Base-by-base conservation (phyloP, 345 rosid genomes). In the Arabis hirsuta region DNA sequence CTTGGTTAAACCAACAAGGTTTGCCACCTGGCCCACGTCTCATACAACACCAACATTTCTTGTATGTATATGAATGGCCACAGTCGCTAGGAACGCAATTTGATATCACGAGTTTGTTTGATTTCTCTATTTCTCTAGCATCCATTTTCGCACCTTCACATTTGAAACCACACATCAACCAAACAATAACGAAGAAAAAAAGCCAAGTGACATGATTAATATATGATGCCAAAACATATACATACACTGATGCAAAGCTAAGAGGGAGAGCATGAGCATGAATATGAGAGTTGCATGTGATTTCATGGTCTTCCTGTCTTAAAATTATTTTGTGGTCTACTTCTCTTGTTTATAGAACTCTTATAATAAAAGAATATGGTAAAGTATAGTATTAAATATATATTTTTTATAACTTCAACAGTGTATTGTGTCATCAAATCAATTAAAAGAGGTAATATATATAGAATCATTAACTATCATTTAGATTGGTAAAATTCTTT, bases 251-350 rank as follows among this genome's bases (percentile, higher is more conserved):
- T 65, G 69, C n/a, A 34, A 34, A 65, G 22, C 11, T 36, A 65
- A 50, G 27, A 64, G 44, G 10, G 32, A 64, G 69, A 64, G 9
- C 12, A 64, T 20, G 56, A 64, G 5, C 14, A 64, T 64, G 46
- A 45, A 65, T 2, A 50, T 20, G 46, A 65, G 22, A 32, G 20
- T 7, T 22, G 57, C 20, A 3, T 48, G 20, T 48, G 5, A 7
- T 12, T 34, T 64, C 69, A 64, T 64, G 39, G 9, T 27, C 4
- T 24, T 27, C 29, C 0, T 26, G 12, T 55, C 19, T 31, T n/a
- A 14, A n/a, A 55, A 32, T 12, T 3, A 7, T n/a, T 7, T 55
- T 55, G 7, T 32, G 22, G 20, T 32, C 12, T 32, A 12, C 14
- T 42, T 7, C n/a, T 27, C 11, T 29, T n/a, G 12, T 31, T 55